Evolutionary conservation across 805 yeast genomes (phyloP), one percentile per base, ranked within the genome.

Genomic region (Myxozyma lipomycoides): DNA sequence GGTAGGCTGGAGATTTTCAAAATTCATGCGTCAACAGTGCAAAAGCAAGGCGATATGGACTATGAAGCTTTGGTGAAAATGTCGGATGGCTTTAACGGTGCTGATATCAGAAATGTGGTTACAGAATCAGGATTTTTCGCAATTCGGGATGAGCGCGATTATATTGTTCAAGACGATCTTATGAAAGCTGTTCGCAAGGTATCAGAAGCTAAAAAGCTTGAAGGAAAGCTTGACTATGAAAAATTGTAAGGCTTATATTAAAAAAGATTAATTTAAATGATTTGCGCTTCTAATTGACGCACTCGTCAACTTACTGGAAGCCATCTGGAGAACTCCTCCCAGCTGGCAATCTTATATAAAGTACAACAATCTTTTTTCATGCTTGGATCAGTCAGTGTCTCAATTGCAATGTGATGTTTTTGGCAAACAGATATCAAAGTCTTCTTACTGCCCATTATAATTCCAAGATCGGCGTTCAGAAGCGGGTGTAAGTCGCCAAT

Each of bases 41-140:
- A 84, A 52, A 91, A 91, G 67, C 84, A 82, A 58, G 98, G 98
- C 58, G 98, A 93, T 61, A 86, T 93, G 69, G 98, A 93, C 73
- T 89, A 87, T 63, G 98, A 93, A 32, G 61, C 61, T 2, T 85
- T 88, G 32, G 98, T 91, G 36, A 93, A 93, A 73, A 93, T 93
- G 98, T 85, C 95, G 69, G 98, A 91, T 71, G 98, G 98, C 1
- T 93, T 93, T 73, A 91, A 91, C 70, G 98, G 98, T 74, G 98
- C 98, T 4, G 98, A 91, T 77, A 84, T 91, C 62, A 82, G 98
- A 70, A 91, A 91, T 67, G 96, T 93, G 52, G 78, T 90, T 30
- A 91, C 98, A n/a, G 98, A 91, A 73, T 96, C 97, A 24, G 98
- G 98, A 1, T 93, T 93, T 73, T 88, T 90, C 62, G 98, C 98